Evolutionary conservation across 805 yeast genomes (phyloP), one percentile per base, ranked within the genome.

Genomic region (Sugiyamaella lignohabitans): DNA sequence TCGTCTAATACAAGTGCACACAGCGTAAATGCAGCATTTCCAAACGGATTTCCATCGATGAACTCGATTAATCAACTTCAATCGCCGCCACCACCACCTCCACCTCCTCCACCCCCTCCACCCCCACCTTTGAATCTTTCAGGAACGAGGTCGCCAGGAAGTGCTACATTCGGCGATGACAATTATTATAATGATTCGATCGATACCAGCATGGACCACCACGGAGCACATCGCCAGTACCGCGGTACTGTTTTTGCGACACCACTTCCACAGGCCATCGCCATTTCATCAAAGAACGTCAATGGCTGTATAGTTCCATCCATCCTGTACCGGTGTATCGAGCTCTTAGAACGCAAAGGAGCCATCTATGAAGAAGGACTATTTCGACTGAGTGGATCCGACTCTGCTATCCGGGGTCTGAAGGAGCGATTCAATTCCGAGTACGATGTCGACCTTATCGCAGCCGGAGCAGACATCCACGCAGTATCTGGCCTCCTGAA

Each of bases 341-440:
- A 78, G 47, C 85, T 74, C 54, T 69, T 91, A 42, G 72, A 74
- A 42, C 73, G 70, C 34, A 75, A 80, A 21, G 79, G 82, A 19
- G 95, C 95, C 0, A 70, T 82, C n/a, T 76, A 76, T 51, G 93
- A 87, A 62, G 95, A 88, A 59, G 98, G 98, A 8, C 77, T 91
- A 2, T 93, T 93, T 69, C 73, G 98, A 51, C 69, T 88, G 48
- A 86, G 89, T 64, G 98, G 98, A 3, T 86, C 95, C 32, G 84
- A 88, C 47, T 75, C 87, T 1, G 73, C 82, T 44, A 87, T 86
- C 35, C 78, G 81, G 53, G 76, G 71, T 36, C 71, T 86, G 49
- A 85, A 82, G 57, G 85, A 78, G 40, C 71, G 67, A 40, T 91
- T 84, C 68, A 86, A 88, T 60, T 70, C 62, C 10, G 71, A 74